A percentile compares a stretch with the other conserved stretches of the same genome.
Conservation (phyloP, 352 stramenopile genomes). For the Phytophthora capsici region DNA sequence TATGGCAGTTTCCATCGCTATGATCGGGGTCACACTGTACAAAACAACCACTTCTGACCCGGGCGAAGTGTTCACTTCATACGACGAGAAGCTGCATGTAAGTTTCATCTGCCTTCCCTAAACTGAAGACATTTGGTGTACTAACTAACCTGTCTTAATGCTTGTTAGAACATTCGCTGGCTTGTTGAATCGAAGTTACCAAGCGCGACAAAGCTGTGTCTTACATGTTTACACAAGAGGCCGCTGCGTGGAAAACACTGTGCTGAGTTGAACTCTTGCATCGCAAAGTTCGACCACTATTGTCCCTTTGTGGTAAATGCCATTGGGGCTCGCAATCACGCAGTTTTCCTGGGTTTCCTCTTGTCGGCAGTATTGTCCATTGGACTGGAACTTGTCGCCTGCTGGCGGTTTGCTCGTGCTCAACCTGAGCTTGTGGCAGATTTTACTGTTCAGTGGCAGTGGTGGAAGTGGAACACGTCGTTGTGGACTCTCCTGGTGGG, state of each 20-base stretch:
- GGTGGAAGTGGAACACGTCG: conserved; percentile 36
- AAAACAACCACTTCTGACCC: conserved; percentile 60
- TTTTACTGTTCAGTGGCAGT: conserved; percentile 43
- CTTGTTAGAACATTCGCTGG: conserved; percentile 60
- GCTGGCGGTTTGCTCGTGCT: conserved; percentile 49
- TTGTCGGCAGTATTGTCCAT: conserved; percentile 70
- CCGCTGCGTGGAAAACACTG: conserved; percentile 83
- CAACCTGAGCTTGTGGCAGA: conserved; percentile 38
- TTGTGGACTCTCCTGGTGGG: conserved; percentile 19
- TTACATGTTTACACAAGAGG: conserved; percentile 79
- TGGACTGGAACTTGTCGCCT: conserved; percentile 50
- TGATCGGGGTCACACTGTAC: conserved; percentile 64
- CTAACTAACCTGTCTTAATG: background rate
- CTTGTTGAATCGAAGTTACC: conserved; percentile 80
- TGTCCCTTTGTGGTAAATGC: conserved; percentile 93
- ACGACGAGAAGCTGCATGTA: conserved; percentile 72
- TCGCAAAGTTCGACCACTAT: conserved; percentile 88
- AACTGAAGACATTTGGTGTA: background rate
- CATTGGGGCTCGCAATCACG: conserved; percentile 95
- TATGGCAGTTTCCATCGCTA: conserved; percentile 28
- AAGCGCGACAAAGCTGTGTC: conserved; percentile 76
- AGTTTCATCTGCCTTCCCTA: conserved; percentile 8
- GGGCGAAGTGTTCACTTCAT: conserved; percentile 69
- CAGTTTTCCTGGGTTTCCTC: conserved; percentile 94
- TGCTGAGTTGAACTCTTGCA: conserved; percentile 77